Conservation (phyloP, 2,329 filamentous ascomycete species). For the Alternaria sp. region DNA sequence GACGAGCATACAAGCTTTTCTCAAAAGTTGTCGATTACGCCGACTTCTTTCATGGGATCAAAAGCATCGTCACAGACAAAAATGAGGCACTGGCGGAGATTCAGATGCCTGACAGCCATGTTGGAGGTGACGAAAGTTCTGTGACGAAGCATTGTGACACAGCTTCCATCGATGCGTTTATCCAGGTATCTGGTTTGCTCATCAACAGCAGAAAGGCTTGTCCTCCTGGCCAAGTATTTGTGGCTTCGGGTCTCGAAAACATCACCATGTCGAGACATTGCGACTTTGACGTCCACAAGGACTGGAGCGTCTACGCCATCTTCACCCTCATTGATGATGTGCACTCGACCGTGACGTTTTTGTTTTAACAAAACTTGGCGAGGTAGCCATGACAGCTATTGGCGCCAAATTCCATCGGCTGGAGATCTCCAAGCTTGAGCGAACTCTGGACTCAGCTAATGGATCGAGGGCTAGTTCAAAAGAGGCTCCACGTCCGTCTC, state of each 20-base stretch:
- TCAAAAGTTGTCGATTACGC: constrained; percentile 27
- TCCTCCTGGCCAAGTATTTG: constrained; percentile 21
- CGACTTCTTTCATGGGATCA: constrained; percentile 23
- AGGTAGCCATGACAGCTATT: constrained; percentile 16
- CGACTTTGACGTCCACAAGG: constrained; percentile 12
- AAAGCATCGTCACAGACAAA: constrained; percentile 20
- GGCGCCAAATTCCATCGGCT: constrained; percentile 24
- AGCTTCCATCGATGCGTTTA: constrained; percentile 28
- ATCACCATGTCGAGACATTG: constrained; percentile 14
- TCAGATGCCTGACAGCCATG: constrained; percentile 9
- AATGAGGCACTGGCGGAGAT: constrained; percentile 23
- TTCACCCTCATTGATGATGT: constrained; percentile 7
- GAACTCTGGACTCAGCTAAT: constrained; percentile 11
- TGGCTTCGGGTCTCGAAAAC: constrained; percentile 25
- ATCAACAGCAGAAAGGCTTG: constrained; percentile 28
- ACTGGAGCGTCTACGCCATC: constrained; percentile 22
- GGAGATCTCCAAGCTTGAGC: constrained; percentile 22
- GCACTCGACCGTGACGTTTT: constrained; percentile 24
- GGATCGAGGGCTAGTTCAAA: constrained; percentile 2
- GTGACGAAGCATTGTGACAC: constrained; percentile 21
- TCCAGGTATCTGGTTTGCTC: constrained; percentile 28
- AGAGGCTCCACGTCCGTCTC: neutral
- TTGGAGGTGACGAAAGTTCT: constrained; percentile 22
- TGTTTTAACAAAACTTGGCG: constrained; percentile 11
- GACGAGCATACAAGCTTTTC: constrained; percentile 27